Base-by-base conservation (phyloP, 371 early-diverging fungal species). In the Umbelopsis sp. region DNA sequence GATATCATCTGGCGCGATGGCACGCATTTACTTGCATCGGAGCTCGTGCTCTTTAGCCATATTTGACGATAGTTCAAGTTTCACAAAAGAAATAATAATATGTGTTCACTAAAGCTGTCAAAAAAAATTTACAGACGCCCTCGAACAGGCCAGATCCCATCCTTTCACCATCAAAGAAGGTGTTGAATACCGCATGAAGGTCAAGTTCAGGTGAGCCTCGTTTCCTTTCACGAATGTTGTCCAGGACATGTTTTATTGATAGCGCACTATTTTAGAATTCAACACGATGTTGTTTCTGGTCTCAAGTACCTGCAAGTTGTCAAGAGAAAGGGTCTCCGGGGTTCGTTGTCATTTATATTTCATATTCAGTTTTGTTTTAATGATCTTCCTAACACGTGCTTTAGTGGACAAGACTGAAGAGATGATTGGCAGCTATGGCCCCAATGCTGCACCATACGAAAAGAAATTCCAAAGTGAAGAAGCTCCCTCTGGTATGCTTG, bases 341-440 rank as follows among this genome's bases (percentile, higher is more conserved):
- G 92, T 92, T 79, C 63, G 70, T 20, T 8, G 50, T 46, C 35
- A 24, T 66, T 46, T 25, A 10, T 9, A 16, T 18, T 14, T 20
- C 32, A 14, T 14, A 74, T 18, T 18, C 6, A 32, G 1, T 11
- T 7, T 10, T 22, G 22, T 22, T 22, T 4, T 18, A 38, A n/a
- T 18, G 12, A 57, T 14, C n/a, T 18, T 11, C 29, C 44, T 44
- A 37, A 35, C 53, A 24, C 48, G 68, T 37, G 32, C 24, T 20
- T 37, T 72, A 90, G 96, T 97, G 53, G 97, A 97, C 76, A 94
- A 91, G 84, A 86, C 84, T 68, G 96, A 97, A 74, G 96, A 96
- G 75, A 97, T 98, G 97, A 86, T 96, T 70, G 99, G 97, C 65
- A 92, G 93, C 70, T 98, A 95, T 70, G 97, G 97, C 44, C 97